These are phyloP conservation scores for Fusarium subglutinans DNA, from an alignment of 2,329 filamentous ascomycete species.

Conservation along the genomic window DNA sequence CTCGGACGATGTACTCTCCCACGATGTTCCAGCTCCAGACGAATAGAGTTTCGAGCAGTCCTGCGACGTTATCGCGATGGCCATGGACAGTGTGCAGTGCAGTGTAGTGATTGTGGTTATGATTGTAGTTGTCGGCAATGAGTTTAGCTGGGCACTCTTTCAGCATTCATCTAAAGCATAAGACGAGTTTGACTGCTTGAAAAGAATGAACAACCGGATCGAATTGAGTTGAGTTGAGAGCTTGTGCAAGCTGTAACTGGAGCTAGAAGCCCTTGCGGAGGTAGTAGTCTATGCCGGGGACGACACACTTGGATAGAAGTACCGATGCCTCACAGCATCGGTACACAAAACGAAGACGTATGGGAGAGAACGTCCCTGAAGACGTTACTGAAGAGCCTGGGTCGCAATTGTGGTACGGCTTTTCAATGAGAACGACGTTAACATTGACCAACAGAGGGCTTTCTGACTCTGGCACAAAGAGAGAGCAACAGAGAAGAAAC, in stretches of 20 bases:
- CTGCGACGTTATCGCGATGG: slow-evolving; percentile 22
- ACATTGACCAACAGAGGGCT: neutral
- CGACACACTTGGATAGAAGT: slow-evolving; percentile 21
- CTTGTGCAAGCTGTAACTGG: neutral
- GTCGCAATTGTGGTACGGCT: slow-evolving; percentile 4
- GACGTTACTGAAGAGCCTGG: neutral
- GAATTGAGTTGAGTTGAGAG: slow-evolving; percentile 7
- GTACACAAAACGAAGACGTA: slow-evolving; percentile 27
- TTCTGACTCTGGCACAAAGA: neutral
- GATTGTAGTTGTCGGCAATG: neutral
- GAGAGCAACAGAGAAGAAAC: neutral
- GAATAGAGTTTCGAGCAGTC: slow-evolving; percentile 19
- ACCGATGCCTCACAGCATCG: slow-evolving; percentile 16
- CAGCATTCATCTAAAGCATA: neutral
- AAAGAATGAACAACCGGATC: slow-evolving; percentile 6
- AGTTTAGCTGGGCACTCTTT: neutral
- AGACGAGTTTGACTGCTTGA: neutral
- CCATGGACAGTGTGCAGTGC: slow-evolving; percentile 27
- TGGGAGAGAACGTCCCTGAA: slow-evolving; percentile 17
- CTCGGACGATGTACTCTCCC: slow-evolving; percentile 15
- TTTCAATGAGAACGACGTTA: neutral
- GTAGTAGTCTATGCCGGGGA: slow-evolving; percentile 5
- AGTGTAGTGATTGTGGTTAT: neutral
- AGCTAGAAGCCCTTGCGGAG: neutral
- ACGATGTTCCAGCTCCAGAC: slow-evolving; percentile 10